Conservation (phyloP, 805 yeast species). For the Ogataea ramenticola region DNA sequence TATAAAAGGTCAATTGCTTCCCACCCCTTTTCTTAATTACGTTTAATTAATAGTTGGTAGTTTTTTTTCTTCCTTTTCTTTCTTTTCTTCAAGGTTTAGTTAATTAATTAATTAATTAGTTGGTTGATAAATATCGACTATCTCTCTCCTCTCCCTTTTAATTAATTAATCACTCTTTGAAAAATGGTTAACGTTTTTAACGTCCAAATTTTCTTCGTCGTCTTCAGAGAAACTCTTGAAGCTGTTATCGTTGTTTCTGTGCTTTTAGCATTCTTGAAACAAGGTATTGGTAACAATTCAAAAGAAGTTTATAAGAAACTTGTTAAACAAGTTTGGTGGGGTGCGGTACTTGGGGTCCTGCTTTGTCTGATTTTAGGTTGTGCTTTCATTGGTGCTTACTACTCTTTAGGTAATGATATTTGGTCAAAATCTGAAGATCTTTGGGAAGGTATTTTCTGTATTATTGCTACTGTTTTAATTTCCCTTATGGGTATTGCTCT, state of each 20-base stretch:
- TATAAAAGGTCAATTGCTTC: no score
- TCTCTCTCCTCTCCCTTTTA: neutral
- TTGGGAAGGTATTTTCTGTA: slow-evolving; percentile 95
- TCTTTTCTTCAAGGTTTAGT: neutral
- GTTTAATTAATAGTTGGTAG: no score
- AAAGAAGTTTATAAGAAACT: slow-evolving; percentile 55
- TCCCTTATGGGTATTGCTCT: slow-evolving; percentile 94
- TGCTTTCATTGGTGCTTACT: slow-evolving; percentile 92
- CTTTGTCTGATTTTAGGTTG: slow-evolving; percentile 82
- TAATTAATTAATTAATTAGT: neutral
- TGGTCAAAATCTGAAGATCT: slow-evolving; percentile 86
- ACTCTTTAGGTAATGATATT: slow-evolving; percentile 70
- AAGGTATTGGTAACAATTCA: slow-evolving; percentile 58
- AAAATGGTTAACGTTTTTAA: slow-evolving; percentile 44
- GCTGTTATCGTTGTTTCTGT: slow-evolving; percentile 91
- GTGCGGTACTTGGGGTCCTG: slow-evolving; percentile 64
- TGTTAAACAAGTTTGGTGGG: slow-evolving; percentile 80
- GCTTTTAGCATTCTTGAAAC: slow-evolving; percentile 83
- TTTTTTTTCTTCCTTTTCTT: neutral
- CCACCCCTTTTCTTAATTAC: no score
- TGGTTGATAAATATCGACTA: neutral
- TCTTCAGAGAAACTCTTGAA: slow-evolving; percentile 89
- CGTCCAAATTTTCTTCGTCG: slow-evolving; percentile 77
- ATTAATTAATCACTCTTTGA: neutral
- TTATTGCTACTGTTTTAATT: slow-evolving; percentile 85